Percentiles rank a stretch among this genome's conserved stretches.
Conservation (phyloP, 2,329 filamentous ascomycete genomes). For the Fusarium nodosum region DNA sequence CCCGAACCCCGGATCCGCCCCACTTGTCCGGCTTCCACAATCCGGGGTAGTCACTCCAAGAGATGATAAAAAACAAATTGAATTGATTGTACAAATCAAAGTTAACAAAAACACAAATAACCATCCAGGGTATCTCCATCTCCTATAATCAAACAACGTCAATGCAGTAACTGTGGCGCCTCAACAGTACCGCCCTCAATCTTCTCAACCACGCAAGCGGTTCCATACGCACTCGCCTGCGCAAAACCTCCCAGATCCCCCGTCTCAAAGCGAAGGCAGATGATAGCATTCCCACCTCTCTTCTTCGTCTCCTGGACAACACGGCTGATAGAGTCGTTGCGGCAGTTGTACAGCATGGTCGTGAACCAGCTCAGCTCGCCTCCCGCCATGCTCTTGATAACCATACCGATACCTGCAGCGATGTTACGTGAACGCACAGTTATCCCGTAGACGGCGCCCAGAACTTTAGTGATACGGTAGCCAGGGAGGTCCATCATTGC, state of each 20-base stretch:
- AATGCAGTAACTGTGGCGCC: constrained; percentile 47
- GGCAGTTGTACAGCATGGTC: constrained; percentile 68
- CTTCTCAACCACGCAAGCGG: constrained; percentile 70
- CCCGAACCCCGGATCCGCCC: constrained; percentile 14
- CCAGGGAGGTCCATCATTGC: constrained; percentile 74
- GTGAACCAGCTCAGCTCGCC: constrained; percentile 73
- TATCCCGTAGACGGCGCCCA: constrained; percentile 70
- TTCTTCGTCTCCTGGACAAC: constrained; percentile 69
- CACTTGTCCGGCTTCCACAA: constrained; percentile 10
- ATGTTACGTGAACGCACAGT: constrained; percentile 71
- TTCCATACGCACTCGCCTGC: constrained; percentile 72
- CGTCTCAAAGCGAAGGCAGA: constrained; percentile 70
- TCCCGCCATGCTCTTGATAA: constrained; percentile 68
- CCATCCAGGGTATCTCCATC: constrained; percentile 3
- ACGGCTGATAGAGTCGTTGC: constrained; percentile 70
- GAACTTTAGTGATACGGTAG: constrained; percentile 68
- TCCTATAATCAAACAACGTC: neutral
- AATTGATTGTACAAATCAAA: neutral
- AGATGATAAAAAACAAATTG: neutral
- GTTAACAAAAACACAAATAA: neutral
- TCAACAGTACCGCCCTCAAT: constrained; percentile 56
- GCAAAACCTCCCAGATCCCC: constrained; percentile 68
- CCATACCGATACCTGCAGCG: constrained; percentile 68
- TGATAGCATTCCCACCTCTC: constrained; percentile 71
- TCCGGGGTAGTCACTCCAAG: constrained; percentile 2